Percentiles rank a stretch among this genome's conserved stretches.
phyloP scores from a whole-genome alignment of 805 yeast genomes.

The Schwanniomyces occidentalis region DNA sequence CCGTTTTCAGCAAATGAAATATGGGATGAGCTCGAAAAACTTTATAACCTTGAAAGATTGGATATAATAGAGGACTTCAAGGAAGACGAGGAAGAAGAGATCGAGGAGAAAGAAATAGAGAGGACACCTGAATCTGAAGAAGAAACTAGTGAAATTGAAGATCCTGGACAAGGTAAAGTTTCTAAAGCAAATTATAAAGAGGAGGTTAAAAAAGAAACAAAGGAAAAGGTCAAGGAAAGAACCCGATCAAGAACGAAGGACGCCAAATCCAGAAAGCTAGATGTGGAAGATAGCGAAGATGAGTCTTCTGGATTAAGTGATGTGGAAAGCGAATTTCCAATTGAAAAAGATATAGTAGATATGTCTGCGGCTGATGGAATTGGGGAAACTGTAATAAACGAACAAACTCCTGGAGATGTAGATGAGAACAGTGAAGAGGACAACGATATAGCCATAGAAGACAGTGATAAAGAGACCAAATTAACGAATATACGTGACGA shows the following conservation, averaged over 20 bases:
- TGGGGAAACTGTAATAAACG: no score
- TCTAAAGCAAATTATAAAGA: slow-evolving; percentile 7
- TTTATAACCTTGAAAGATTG: slow-evolving; percentile 58
- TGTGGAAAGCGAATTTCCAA: slow-evolving; percentile 8
- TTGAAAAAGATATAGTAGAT: slow-evolving; percentile 6
- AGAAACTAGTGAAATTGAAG: slow-evolving; percentile 12
- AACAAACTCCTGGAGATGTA: slow-evolving; percentile 4
- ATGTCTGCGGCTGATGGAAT: no score
- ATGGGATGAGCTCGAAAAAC: slow-evolving; percentile 53
- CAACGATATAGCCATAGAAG: slow-evolving; percentile 5
- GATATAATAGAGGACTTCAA: slow-evolving; percentile 51
- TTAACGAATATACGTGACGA: slow-evolving; percentile 12
- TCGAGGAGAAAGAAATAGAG: slow-evolving; percentile 15
- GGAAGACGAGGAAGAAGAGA: slow-evolving; percentile 15
- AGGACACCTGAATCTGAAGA: slow-evolving; percentile 10
- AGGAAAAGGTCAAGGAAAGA: slow-evolving; percentile 3
- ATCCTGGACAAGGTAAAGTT: slow-evolving; percentile 7
- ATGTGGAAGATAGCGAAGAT: slow-evolving; percentile 7
- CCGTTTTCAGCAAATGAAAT: slow-evolving; percentile 50
- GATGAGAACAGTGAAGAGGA: slow-evolving; percentile 7
- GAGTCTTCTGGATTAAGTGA: slow-evolving; percentile 14
- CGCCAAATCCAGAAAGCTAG: neutral
- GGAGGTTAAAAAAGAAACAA: slow-evolving; percentile 6
- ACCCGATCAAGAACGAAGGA: slow-evolving; percentile 5
- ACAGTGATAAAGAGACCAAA: slow-evolving; percentile 6